Base-by-base conservation (phyloP, 176 grass and related monocot species). In the Ensete ventricosum region DNA sequence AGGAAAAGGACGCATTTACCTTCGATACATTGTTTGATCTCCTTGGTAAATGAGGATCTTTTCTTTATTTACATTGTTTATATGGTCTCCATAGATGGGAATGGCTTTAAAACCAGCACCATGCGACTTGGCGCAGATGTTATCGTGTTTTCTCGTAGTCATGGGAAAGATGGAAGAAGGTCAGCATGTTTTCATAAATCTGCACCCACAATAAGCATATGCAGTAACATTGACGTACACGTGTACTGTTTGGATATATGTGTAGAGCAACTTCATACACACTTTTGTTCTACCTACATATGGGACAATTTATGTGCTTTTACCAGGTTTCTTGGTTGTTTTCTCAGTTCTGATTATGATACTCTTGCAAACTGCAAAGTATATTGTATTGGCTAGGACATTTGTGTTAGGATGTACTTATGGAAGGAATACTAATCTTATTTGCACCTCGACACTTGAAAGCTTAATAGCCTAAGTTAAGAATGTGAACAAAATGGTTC, bases 31-130 rank as follows among this genome's bases (percentile, higher is more conserved):
- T 11, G 11, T 1, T 24, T 62, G 11, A 48, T 51, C 22, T 80
- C 59, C 6, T 29, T 22, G 67, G 50, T 48, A 71, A 27, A 73
- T 55, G 34, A 26, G 49, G 53, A 54, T 24, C 19, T 27, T 77
- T 64, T 73, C 34, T 43, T 27, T 68, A 1, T 50, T 68, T 79
- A 60, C 14, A 63, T 54, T 16, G 85, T 74, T 71, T 81, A 80
- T 82, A 34, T 55, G 71, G 20, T 72, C 14, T 73, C 60, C 71
- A 14, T 72, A 98, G 94, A 98, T 85, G 94, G 94, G 72, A 98
- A 98, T 91, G 94, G 94, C 85, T 98, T 98, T 65, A 98, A 98
- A 80, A 98, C 94, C 20, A 98, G 94, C 77, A 98, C 90, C 74
- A 93, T 98, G 94, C 90, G 94, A 88, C 85, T 98, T 80, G 94